Percentiles rank a stretch among this genome's conserved stretches.
phyloP scores from a whole-genome alignment of 345 rosid species.

The Sonneratia alba region DNA sequence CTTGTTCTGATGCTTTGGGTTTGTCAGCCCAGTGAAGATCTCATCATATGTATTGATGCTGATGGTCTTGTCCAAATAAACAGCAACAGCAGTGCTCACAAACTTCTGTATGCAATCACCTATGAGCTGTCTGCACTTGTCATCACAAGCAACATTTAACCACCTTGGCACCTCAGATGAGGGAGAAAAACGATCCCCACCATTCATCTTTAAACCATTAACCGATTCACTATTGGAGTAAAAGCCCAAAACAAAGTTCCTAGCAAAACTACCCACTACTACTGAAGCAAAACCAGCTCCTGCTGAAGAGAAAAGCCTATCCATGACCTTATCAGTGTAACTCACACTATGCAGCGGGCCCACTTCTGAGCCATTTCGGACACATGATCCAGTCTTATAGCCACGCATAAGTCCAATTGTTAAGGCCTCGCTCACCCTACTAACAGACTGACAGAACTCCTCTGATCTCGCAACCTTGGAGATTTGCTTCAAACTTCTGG shows the following conservation, averaged over 20 bases:
- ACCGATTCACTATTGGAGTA: conserved; percentile 29
- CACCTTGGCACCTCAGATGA: conserved; percentile 40
- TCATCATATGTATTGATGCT: conserved; percentile 71
- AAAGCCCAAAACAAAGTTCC: conserved; percentile 79
- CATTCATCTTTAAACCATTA: conserved; percentile 9
- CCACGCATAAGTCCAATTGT: conserved; percentile 62
- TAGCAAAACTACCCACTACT: conserved; percentile 84
- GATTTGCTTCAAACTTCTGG: conserved; percentile 79
- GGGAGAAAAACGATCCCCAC: conserved; percentile 10
- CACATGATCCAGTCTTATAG: conserved; percentile 13
- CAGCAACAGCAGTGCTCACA: conserved; percentile 65
- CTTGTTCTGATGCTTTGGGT: conserved; percentile 63
- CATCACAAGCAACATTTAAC: conserved; percentile 45
- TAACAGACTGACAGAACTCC: conserved; percentile 52
- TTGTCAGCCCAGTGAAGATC: conserved; percentile 71
- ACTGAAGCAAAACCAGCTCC: conserved; percentile 82
- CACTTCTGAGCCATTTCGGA: not conserved
- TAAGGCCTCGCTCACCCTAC: conserved; percentile 50
- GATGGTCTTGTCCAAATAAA: conserved; percentile 85
- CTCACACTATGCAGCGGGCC: conserved; percentile 16
- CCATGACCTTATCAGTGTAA: conserved; percentile 52
- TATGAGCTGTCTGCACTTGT: conserved; percentile 54
- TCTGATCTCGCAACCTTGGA: conserved; percentile 59
- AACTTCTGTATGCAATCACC: conserved; percentile 77
- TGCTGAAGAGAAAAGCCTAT: conserved; percentile 52